Percentiles rank a stretch among this genome's conserved stretches.
phyloP scores from a whole-genome alignment of 176 grass and related monocot species.

The Avena atlantica region DNA sequence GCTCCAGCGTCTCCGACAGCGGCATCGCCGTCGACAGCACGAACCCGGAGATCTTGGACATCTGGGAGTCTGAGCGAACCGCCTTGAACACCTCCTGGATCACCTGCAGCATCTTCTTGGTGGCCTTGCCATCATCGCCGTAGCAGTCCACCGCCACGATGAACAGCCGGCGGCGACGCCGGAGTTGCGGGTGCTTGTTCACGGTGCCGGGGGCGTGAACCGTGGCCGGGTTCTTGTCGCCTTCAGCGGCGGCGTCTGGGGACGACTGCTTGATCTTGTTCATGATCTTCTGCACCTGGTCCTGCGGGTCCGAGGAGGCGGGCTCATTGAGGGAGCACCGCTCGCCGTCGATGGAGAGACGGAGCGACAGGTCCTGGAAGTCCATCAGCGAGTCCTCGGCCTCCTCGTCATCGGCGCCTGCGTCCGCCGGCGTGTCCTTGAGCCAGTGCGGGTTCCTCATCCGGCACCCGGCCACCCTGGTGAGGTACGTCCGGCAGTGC shows the following conservation, averaged over 20 bases:
- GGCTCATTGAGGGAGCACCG: constrained; percentile 50
- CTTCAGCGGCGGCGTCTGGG: constrained; percentile 16
- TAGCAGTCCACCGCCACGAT: constrained; percentile 87
- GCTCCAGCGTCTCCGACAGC: constrained; percentile 63
- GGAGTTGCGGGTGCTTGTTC: constrained; percentile 82
- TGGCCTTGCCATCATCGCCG: constrained; percentile 59
- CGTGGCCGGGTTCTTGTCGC: constrained; percentile 44
- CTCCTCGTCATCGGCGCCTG: constrained; percentile 58
- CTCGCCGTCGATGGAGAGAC: constrained; percentile 84
- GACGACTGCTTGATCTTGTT: constrained; percentile 79
- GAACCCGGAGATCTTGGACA: constrained; percentile 95
- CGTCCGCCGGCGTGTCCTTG: constrained; percentile 75
- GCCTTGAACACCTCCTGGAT: constrained; percentile 89
- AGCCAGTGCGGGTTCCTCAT: constrained; percentile 85
- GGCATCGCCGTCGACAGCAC: constrained; percentile 92
- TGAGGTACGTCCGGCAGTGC: constrained; percentile 94
- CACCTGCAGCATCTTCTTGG: constrained; percentile 78
- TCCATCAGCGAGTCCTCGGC: constrained; percentile 85
- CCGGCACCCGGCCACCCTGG: constrained; percentile 82
- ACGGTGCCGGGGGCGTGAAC: constrained; percentile 36
- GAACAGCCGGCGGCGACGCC: constrained; percentile 80
- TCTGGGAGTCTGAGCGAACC: constrained; percentile 80
- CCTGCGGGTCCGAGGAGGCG: constrained; percentile 54
- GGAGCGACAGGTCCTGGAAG: constrained; percentile 83
- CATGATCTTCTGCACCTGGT: constrained; percentile 78